Conservation (phyloP, 2,329 filamentous ascomycete genomes). For the Claviceps monticola region DNA sequence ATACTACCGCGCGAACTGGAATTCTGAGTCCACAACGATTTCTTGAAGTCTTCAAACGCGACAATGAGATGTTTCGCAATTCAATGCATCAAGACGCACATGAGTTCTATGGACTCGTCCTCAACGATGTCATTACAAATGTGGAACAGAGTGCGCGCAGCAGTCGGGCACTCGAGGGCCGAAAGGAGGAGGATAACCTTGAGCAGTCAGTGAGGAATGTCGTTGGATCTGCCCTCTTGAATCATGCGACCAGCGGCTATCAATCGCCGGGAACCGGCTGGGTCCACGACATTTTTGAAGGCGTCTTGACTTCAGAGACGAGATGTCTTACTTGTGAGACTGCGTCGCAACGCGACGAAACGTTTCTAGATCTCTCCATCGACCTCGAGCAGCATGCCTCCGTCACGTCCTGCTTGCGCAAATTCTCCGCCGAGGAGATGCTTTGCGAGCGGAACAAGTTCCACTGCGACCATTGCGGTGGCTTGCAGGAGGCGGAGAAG, state of each 20-base stretch:
- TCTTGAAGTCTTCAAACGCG: slow-evolving; percentile 79
- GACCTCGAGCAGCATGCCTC: slow-evolving; percentile 92
- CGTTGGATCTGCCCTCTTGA: slow-evolving; percentile 20
- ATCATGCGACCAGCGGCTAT: slow-evolving; percentile 24
- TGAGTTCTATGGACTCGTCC: slow-evolving; percentile 83
- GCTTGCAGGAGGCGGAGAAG: slow-evolving; percentile 94
- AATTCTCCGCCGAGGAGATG: slow-evolving; percentile 98
- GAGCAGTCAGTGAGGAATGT: slow-evolving; percentile 35
- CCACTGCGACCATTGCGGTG: slow-evolving; percentile 93
- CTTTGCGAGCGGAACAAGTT: slow-evolving; percentile 98
- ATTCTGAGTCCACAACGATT: slow-evolving; percentile 89
- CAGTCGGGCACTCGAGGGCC: slow-evolving; percentile 35
- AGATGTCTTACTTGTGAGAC: slow-evolving; percentile 95
- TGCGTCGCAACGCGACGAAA: slow-evolving; percentile 85
- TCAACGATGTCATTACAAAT: slow-evolving; percentile 93
- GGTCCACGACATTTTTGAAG: slow-evolving; percentile 97
- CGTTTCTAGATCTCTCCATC: slow-evolving; percentile 89
- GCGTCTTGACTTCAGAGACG: slow-evolving; percentile 86
- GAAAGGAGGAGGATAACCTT: slow-evolving; percentile 27
- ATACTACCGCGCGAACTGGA: slow-evolving; percentile 68
- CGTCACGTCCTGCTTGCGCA: slow-evolving; percentile 84
- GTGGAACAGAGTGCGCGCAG: slow-evolving; percentile 76
- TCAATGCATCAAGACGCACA: slow-evolving; percentile 98
- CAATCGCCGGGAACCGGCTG: slow-evolving; percentile 59
- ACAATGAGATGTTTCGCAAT: slow-evolving; percentile 95